Conservation (phyloP, 176 grass and related monocot species). For the Bonia amplexicaulis region DNA sequence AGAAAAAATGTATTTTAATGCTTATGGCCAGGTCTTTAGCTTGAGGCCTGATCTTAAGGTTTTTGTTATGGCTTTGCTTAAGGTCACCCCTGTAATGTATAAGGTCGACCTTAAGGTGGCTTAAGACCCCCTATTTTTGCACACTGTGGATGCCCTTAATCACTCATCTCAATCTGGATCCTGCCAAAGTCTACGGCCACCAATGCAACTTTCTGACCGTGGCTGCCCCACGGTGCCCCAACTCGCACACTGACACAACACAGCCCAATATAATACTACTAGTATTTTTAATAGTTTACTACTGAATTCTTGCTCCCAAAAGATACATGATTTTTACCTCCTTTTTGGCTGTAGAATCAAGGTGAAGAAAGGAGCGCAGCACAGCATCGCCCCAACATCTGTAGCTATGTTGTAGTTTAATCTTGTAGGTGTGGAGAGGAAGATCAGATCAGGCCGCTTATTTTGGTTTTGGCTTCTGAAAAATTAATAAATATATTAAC, state of each 20-base stretch:
- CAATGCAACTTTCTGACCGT: neutral
- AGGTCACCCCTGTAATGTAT: no score
- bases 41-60: no score
- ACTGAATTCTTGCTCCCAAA: conserved; percentile 18
- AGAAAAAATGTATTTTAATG: no score
- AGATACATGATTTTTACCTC: conserved; percentile 25
- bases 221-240: neutral
- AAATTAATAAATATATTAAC: no score
- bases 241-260: neutral
- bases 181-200: conserved; percentile 16
- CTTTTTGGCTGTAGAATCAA: conserved; percentile 32
- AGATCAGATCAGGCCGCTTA: neutral
- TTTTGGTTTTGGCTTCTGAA: no score
- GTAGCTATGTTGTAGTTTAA: conserved; percentile 22
- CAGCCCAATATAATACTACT: neutral
- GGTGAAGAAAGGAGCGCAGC: conserved; percentile 11
- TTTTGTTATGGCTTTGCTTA: no score
- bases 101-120: no score
- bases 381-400: neutral
- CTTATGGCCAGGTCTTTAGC: no score
- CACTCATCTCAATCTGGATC: conserved; percentile 1
- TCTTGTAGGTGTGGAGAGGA: neutral
- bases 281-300: neutral
- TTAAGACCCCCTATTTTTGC: no score
- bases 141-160: no score